phyloP scores from a whole-genome alignment of 2,329 filamentous ascomycete species.

The Fusarium succisae region DNA sequence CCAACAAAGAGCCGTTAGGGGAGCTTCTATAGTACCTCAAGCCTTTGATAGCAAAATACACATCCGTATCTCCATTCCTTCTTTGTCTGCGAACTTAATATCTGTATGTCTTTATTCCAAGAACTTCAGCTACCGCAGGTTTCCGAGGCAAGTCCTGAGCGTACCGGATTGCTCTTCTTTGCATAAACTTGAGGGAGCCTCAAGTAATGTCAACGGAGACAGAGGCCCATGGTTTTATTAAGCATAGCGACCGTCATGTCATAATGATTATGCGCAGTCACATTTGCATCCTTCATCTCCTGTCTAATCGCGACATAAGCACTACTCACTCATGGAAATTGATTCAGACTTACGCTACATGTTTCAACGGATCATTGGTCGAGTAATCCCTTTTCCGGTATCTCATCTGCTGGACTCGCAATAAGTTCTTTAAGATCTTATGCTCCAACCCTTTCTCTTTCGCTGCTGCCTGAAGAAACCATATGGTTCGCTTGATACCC shows the following conservation, averaged over 20 bases:
- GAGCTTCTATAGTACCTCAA: not conserved
- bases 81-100: too few relatives aligned
- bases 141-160: not conserved
- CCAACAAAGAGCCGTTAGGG: not conserved
- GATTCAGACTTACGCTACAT: conserved; percentile 39
- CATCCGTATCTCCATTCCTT: not conserved
- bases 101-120: not conserved
- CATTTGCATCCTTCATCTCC: conserved; percentile 30
- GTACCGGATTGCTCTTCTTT: not conserved
- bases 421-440: conserved; percentile 73
- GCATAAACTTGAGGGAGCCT: not conserved
- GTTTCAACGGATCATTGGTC: conserved; percentile 25
- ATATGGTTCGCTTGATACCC: conserved; percentile 70
- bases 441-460: conserved; percentile 75
- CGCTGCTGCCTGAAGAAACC: conserved; percentile 74
- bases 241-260: conserved; percentile 77
- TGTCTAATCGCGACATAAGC: conserved; percentile 23
- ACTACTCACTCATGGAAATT: not conserved
- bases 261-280: conserved; percentile 66
- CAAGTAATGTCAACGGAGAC: conserved; percentile 54
- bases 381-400: conserved; percentile 8
- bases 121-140: not conserved
- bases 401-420: conserved; percentile 49
- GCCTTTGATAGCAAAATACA: not conserved
- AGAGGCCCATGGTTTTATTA: conserved; percentile 77